Evolutionary conservation across 176 grass and related monocot species (phyloP).

Genomic region (Saccharum officinarum): DNA sequence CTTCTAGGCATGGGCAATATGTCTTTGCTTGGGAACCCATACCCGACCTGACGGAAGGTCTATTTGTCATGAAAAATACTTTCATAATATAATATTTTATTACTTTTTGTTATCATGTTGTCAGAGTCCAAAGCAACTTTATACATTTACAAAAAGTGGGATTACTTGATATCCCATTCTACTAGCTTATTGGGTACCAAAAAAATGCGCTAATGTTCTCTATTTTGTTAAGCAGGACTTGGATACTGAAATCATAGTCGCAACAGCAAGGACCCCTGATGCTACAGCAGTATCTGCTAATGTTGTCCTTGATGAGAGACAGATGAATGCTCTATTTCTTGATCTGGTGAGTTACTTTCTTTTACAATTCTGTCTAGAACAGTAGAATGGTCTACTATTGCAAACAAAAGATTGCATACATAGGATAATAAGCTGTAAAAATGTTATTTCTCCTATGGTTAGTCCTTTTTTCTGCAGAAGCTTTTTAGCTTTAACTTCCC

Average conservation of each 20-base stretch:
- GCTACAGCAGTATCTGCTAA: conserved; percentile 82
- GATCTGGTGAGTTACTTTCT: conserved; percentile 69
- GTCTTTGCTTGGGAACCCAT: neutral
- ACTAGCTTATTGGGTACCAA: neutral
- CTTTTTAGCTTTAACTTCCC: neutral
- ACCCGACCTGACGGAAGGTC: neutral
- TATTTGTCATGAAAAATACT: neutral
- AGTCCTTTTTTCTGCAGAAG: neutral
- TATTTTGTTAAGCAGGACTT: conserved; percentile 56
- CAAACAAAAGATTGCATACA: neutral
- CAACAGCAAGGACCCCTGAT: conserved; percentile 68
- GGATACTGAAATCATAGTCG: conserved; percentile 91
- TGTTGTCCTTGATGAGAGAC: conserved; percentile 76
- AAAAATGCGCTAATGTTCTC: conserved; percentile 26
- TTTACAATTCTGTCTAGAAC: neutral
- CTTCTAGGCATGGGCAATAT: neutral
- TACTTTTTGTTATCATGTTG: neutral
- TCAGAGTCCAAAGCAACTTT: too few relatives aligned
- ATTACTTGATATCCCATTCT: neutral
- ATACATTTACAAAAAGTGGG: neutral
- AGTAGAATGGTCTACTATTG: neutral
- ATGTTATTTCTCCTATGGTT: conserved; percentile 3
- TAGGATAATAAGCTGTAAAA: neutral
- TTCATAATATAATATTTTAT: neutral
- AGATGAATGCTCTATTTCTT: conserved; percentile 98